A percentile compares a stretch with the other conserved stretches of the same genome.
phyloP scores from a whole-genome alignment of 768 basidiomycete genomes.

The Russula griseocarnosa region DNA sequence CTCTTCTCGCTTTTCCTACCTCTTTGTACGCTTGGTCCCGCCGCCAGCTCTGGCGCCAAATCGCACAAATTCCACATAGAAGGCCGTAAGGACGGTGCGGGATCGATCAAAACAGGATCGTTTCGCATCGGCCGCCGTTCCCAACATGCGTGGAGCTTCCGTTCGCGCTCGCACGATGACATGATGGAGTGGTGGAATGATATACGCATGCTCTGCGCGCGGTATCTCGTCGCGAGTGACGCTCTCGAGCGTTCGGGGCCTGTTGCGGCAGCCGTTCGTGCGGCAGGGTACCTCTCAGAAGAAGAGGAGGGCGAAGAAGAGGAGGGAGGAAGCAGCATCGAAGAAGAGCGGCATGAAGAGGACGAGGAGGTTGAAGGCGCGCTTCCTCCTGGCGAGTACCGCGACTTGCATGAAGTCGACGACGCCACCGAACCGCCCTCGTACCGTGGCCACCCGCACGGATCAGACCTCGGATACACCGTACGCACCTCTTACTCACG shows the following conservation, averaged over 20 bases:
- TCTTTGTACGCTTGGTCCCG: constrained; percentile 91
- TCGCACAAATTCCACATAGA: constrained; percentile 98
- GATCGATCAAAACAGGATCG: constrained; percentile 57
- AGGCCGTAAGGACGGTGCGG: constrained; percentile 77
- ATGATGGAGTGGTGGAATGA: constrained; percentile 99
- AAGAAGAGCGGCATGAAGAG: constrained; percentile 45
- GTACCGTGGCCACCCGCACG: constrained; percentile 50
- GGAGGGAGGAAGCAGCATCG: constrained; percentile 58
- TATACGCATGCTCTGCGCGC: constrained; percentile 84
- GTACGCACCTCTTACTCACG: constrained; percentile 41
- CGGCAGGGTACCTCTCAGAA: constrained; percentile 83
- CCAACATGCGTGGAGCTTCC: constrained; percentile 83
- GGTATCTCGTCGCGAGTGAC: constrained; percentile 93
- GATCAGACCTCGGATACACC: constrained; percentile 45
- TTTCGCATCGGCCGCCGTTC: constrained; percentile 39
- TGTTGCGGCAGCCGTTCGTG: constrained; percentile 85
- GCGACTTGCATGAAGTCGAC: constrained; percentile 34
- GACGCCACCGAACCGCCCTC: constrained; percentile 57
- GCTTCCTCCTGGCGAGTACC: constrained; percentile 42
- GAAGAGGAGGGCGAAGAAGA: constrained; percentile 61
- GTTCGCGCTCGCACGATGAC: constrained; percentile 84
- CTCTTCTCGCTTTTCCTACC: constrained; percentile 89
- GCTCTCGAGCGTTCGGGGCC: constrained; percentile 89
- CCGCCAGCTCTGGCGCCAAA: constrained; percentile 59
- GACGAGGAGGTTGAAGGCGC: constrained; percentile 50